phyloP scores from a whole-genome alignment of 257 asterid genomes.

The Cinchona pubescens region DNA sequence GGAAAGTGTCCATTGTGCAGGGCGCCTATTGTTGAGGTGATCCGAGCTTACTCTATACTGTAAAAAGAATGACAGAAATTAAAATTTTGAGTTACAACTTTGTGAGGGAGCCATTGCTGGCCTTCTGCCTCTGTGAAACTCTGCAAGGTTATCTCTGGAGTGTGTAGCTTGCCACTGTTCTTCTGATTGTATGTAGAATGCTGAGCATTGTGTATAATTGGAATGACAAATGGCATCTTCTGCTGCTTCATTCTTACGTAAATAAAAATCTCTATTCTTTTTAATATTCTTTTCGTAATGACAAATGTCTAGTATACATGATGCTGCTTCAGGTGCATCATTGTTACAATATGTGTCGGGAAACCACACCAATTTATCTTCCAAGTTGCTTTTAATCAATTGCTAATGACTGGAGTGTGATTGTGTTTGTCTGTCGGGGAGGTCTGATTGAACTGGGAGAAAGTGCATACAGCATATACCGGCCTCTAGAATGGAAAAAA shows the following conservation, averaged over 20 bases:
- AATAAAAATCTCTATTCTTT: slow-evolving; percentile 46
- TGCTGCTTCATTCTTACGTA: slow-evolving; percentile 53
- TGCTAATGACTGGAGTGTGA: no score
- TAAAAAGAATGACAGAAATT: slow-evolving; percentile 34
- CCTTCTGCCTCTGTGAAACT: slow-evolving; percentile 26
- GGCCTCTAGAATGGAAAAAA: no score
- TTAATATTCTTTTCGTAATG: no score
- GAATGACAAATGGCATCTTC: slow-evolving; percentile 35
- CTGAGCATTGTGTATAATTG: slow-evolving; percentile 37
- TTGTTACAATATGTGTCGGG: no score
- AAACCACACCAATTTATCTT: no score
- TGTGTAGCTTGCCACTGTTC: slow-evolving; percentile 28
- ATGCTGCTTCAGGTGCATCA: no score
- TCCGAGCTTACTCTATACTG: slow-evolving; percentile 89
- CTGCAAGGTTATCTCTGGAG: slow-evolving; percentile 35
- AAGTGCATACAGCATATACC: no score
- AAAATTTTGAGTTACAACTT: slow-evolving; percentile 26
- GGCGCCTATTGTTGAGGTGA: slow-evolving; percentile 91
- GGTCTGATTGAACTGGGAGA: no score
- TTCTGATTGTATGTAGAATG: slow-evolving; percentile 34
- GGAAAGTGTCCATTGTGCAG: slow-evolving; percentile 93
- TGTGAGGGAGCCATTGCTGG: slow-evolving; percentile 31
- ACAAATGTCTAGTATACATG: no score
- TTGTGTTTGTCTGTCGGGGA: no score
- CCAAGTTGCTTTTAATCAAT: no score